Base-by-base conservation (phyloP, 129 eudicot species). In the Lonicera japonica region DNA sequence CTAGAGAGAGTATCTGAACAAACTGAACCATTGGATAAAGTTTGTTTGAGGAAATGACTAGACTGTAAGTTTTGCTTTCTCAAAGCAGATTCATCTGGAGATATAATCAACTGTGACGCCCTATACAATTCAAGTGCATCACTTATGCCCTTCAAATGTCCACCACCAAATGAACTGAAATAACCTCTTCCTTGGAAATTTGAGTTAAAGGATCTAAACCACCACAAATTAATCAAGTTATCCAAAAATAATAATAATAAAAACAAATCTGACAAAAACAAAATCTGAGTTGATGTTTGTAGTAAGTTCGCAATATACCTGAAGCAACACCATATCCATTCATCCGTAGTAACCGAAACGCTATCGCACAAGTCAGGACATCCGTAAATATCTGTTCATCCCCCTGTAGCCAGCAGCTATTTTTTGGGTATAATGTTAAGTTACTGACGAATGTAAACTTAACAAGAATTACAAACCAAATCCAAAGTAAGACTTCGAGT, bases 251-350 rank as follows among this genome's bases (percentile, higher is more conserved):
- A n/a, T n/a, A n/a, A n/a, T n/a, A 18, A 69, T 5, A 22, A 7
- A 17, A 45, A 41, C 21, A n/a, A n/a, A n/a, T 20, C 11, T 61
- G 17, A 54, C 18, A 11, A 25, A 4, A 8, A 39, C 51, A 66
- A 12, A 59, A 15, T 7, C 29, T 22, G 5, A 56, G n/a, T n/a
- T n/a, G 15, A 54, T 56, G 17, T 62, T 59, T 11, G n/a, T 24
- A 21, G 17, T 53, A 48, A 36, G 25, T 70, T 5, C 23, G 34
- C 38, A 59, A 40, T 19, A 20, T 73, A 87, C 98, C 96, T 71
- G 91, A 82, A 47, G 90, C 78, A 62, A 92, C 86, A 67, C 78
- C 77, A 65, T 92, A 92, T n/a, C 95, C 98, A 48, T 76, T 81
- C 60, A 69, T 65, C 43, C 98, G 80, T 69, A 92, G 63, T 24